Evolutionary conservation across 2,329 filamentous ascomycete species (phyloP), one percentile per base, ranked within the genome.

Genomic region (Trichophyton benhamiae): DNA sequence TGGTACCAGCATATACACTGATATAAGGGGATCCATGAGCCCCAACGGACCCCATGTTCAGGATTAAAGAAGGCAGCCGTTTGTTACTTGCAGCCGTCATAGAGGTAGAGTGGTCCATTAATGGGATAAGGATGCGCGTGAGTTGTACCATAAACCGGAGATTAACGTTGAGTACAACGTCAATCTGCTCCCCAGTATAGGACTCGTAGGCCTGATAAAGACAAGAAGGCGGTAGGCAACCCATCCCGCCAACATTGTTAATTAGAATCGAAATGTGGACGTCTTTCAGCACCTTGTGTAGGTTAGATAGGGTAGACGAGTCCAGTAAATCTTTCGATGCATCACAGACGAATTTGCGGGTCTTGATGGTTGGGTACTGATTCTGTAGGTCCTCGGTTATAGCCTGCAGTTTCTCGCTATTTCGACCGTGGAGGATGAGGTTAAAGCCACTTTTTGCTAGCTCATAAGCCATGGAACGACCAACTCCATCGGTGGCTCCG

Each of bases 381-480:
- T 66, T n/a, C 1, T 68, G 63, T 0, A 84, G 74, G 27, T 75
- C 68, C 1, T 67, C 60, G n/a, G 72, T 68, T n/a, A 80, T 71
- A 1, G 61, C 61, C 1, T 74, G 67, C 2, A 85, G 74, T 65
- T 83, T 84, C 2, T 70, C 63, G 1, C 66, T 64, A 62, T 81
- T 82, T 41, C 81, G 78, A n/a, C 82, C 82, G 63, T 85, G 82
- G 7, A 85, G 67, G 15, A 84, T 72, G 38, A 85, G 74, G 65
- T 82, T 80, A 75, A 84, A 83, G 55, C 80, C 80, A 13, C 70
- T 71, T 0, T 65, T 62, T 17, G 78, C 78, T n/a, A 85, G 78
- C 65, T 82, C 78, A 60, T 77, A 69, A 2, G 77, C 76, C 62
- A 83, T 78, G 0, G 72, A 77, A 30, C 72, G 72, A 9, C 83